phyloP scores from a whole-genome alignment of 345 rosid species.

The Citrus trifoliata region DNA sequence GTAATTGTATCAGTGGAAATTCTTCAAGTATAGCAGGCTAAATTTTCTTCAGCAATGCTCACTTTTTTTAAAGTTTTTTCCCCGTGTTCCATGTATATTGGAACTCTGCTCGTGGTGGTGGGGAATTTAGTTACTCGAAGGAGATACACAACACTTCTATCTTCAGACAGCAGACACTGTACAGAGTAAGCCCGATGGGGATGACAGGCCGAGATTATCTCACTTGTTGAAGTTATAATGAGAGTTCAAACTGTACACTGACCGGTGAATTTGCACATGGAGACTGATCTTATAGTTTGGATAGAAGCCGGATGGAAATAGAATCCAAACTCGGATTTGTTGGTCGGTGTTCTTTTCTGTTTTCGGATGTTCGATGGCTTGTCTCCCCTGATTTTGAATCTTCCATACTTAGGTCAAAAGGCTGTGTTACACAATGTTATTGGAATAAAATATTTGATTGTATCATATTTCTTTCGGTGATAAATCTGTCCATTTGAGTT shows the following conservation, averaged over 20 bases:
- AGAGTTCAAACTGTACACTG: background rate
- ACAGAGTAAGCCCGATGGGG: slow-evolving; percentile 35
- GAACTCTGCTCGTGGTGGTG: slow-evolving; percentile 14
- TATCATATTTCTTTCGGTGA: background rate
- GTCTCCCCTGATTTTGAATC: slow-evolving; percentile 10
- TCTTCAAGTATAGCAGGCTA: slow-evolving; percentile 24
- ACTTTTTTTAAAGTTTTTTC: background rate
- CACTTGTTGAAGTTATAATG: background rate
- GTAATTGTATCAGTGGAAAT: slow-evolving; percentile 31
- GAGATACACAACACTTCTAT: slow-evolving; percentile 12
- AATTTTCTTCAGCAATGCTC: slow-evolving; percentile 16
- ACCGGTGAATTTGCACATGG: slow-evolving; percentile 11
- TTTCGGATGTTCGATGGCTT: slow-evolving; percentile 2
- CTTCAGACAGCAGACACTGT: slow-evolving; percentile 30
- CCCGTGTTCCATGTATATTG: slow-evolving; percentile 9
- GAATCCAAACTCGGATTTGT: background rate
- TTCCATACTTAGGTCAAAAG: background rate
- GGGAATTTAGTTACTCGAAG: slow-evolving; percentile 20
- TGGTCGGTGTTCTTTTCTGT: slow-evolving; percentile 5
- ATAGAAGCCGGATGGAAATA: background rate
- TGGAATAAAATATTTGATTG: background rate
- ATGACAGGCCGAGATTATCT: background rate
- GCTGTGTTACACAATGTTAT: background rate
- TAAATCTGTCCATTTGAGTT: slow-evolving; percentile 12
- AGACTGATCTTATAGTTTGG: background rate